Conservation (phyloP, 352 stramenopile species). For the Globisporangium barbulae region DNA sequence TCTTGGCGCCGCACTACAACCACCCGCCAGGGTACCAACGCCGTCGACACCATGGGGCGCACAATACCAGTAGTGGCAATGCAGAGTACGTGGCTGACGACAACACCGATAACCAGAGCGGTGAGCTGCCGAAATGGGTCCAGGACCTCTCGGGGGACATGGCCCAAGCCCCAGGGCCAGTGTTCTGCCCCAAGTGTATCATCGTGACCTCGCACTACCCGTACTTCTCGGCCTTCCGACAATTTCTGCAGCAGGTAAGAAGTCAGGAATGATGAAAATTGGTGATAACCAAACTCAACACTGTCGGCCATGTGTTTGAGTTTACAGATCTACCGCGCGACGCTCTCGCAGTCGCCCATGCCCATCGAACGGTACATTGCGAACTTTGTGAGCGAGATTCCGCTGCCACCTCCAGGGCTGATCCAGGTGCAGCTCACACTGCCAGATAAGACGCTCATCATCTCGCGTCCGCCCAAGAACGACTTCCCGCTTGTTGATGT, state of each 20-base stretch:
- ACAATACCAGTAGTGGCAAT: background rate
- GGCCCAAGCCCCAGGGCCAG: constrained; percentile 42
- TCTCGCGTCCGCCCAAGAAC: constrained; percentile 89
- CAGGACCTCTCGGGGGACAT: constrained; percentile 57
- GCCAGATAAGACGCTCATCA: constrained; percentile 80
- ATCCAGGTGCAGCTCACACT: constrained; percentile 90
- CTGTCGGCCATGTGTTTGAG: background rate
- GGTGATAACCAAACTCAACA: background rate
- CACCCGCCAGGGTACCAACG: constrained; percentile 26
- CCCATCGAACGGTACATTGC: constrained; percentile 96
- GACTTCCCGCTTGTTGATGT: constrained; percentile 90
- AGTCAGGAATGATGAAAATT: background rate
- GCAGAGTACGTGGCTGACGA: constrained; percentile 14
- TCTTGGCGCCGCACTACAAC: constrained; percentile 53
- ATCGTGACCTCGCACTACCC: constrained; percentile 94
- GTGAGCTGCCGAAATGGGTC: constrained; percentile 67
- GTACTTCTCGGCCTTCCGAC: constrained; percentile 93
- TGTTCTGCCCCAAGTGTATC: constrained; percentile 93
- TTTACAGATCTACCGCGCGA: constrained; percentile 71
- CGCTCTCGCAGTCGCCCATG: constrained; percentile 86
- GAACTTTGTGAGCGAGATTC: constrained; percentile 96
- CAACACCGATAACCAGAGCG: constrained; percentile 46
- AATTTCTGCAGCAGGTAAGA: constrained; percentile 94
- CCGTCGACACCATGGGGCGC: constrained; percentile 16
- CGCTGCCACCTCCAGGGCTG: constrained; percentile 89